Base-by-base conservation (phyloP, 2,329 filamentous ascomycete genomes). In the Ascocoryne sarcoides region DNA sequence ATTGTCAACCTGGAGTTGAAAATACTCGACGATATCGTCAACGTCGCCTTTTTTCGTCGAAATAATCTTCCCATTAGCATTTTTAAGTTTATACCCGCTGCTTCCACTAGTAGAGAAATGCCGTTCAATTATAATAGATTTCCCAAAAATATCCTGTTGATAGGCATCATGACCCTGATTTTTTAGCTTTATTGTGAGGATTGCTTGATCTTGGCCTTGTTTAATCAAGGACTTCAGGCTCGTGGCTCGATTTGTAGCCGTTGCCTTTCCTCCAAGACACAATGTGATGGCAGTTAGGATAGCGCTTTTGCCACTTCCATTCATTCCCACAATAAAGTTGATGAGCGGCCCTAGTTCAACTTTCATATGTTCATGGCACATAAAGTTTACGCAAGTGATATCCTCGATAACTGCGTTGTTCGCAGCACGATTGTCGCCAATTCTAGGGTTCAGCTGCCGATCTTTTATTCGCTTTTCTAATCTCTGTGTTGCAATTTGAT, bases 291-390 rank as follows among this genome's bases (percentile, higher is more conserved):
- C 92, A 0, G 92, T 96, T 19, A 98, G 67, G 10, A 96, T 83
- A 2, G 92, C 92, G 60, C 92, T 98, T 67, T 98, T 98, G 26
- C 92, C 92, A 59, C 90, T 96, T 21, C 92, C 92, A 59, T 98
- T 98, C 61, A 95, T 88, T 12, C 92, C 92, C 40, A 95, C 89
- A 46, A 98, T 89, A 63, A 98, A 98, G 63, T 98, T 98, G 62
- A 98, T 93, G 28, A 95, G 68, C 0, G 92, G 92, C 0, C 92
- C 92, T n/a, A 98, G 70, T 42, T 83, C 75, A 44, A 94, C 84
- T 32, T 82, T 77, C 14, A 96, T 73, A 40, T 82, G 79, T 32
- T 79, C 70, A 60, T 98, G 92, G 56, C 90, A 96, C 92, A 96
- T 96, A 63, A 96, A 96, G 60, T 95, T 95, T 53, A 79, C 75